Conservation (phyloP, 257 asterid genomes). For the Rhazya stricta region DNA sequence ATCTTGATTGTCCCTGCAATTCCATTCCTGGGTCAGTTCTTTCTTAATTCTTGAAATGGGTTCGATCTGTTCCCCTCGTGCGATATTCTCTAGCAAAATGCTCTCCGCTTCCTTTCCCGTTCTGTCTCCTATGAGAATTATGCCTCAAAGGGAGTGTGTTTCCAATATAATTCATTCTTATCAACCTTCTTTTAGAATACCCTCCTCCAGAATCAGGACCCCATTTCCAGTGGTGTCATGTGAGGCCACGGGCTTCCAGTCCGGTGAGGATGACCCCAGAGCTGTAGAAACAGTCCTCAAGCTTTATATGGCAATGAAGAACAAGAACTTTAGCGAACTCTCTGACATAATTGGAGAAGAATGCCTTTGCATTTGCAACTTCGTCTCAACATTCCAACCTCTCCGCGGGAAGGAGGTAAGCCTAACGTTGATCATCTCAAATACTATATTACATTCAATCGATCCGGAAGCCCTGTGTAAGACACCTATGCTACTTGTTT, state of each 20-base stretch:
- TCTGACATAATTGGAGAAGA: conserved; percentile 67
- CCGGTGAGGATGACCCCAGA: conserved; percentile 19
- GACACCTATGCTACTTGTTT: background rate
- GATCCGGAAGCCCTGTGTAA: background rate
- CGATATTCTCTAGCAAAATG: background rate
- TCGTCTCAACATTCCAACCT: conserved; percentile 40
- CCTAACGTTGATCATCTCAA: background rate
- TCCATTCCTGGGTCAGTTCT: background rate
- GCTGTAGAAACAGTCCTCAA: conserved; percentile 65
- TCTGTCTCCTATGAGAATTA: background rate
- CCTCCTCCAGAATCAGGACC: background rate
- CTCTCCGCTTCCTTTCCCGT: background rate
- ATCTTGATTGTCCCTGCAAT: background rate
- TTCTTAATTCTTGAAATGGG: conserved; percentile 17
- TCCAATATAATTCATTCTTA: background rate
- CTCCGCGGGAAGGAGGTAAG: conserved; percentile 67
- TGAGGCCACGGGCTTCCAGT: background rate
- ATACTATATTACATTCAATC: background rate
- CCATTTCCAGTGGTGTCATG: background rate
- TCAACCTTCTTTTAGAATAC: background rate
- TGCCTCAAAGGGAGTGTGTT: background rate
- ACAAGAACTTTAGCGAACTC: conserved; percentile 34
- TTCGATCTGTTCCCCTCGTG: conserved; percentile 11
- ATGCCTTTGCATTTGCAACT: conserved; percentile 58
- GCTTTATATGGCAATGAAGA: conserved; percentile 52